Base-by-base conservation (phyloP, 192 early-diverging fungal genomes). In the Gryganskiella cystojenkinii region DNA sequence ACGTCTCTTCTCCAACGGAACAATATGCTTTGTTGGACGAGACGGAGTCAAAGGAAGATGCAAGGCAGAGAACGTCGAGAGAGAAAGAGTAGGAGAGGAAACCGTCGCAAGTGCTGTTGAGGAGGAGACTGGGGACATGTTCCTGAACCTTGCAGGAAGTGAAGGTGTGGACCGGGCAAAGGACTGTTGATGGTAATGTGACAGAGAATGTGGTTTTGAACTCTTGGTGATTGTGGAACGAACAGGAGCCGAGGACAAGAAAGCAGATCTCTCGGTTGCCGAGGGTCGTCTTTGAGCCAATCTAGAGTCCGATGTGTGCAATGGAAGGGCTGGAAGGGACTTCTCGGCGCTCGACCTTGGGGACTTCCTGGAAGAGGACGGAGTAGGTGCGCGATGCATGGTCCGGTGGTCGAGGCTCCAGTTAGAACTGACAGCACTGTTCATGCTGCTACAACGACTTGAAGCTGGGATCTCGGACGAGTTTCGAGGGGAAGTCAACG, bases 401-500 rank as follows among this genome's bases (percentile, higher is more conserved):
- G 64, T 65, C 25, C 71, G 63, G 49, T 67, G 71, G 33, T 74
- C 58, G 34, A 67, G 71, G 30, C 56, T 61, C 22, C 63, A 28
- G 5, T 34, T 45, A n/a, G 46, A 44, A 19, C 57, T 61, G 63
- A 49, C 27, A 2, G 28, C 30, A 52, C 64, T 67, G 62, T 31
- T 56, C 27, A 74, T 61, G 33, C 64, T 66, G 17, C 64, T 74
- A 51, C 57, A 67, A 4, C 44, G 49, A 42, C 64, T 73, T 40
- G 60, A 24, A 7, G 27, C 7, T 13, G 13, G 13, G 7, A 13
- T 40, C 13, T 40, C 37, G 37, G 7, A 9, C 37, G 37, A 40
- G 37, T 40, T 40, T 40, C 37, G 5, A 13, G 37, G 37, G 37
- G 37, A 40, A 40, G 5, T n/a, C n/a, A n/a, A 13, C 7, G 37